Evolutionary conservation across 495 filamentous ascomycete species (phyloP).

Genomic region (Amniculicola lignicola): DNA sequence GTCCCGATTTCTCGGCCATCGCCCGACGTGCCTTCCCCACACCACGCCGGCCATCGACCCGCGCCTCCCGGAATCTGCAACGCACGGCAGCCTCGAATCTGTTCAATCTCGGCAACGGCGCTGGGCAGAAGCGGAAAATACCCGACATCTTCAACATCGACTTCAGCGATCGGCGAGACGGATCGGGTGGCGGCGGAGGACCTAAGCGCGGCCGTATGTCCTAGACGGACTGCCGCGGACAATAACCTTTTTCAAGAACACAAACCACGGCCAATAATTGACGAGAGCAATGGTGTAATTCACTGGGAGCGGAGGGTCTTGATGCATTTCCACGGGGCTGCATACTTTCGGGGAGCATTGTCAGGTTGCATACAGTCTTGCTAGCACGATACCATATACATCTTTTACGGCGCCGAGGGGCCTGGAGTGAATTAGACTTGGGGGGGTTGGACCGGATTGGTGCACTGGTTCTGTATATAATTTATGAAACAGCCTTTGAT

Average conservation of each 20-base stretch:
- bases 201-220: constrained; percentile 67
- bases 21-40: constrained; percentile 52
- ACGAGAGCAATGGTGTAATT: too few relatives aligned
- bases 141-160: constrained; percentile 78
- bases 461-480: too few relatives aligned
- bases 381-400: too few relatives aligned
- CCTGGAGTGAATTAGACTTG: too few relatives aligned
- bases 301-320: too few relatives aligned
- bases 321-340: too few relatives aligned
- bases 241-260: not conserved
- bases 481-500: too few relatives aligned
- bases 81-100: constrained; percentile 42
- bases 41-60: constrained; percentile 51
- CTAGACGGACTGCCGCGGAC: constrained; percentile 39
- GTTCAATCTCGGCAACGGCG: constrained; percentile 51
- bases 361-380: too few relatives aligned
- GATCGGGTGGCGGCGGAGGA: constrained; percentile 48
- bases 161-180: constrained; percentile 62
- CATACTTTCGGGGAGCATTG: too few relatives aligned
- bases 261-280: too few relatives aligned
- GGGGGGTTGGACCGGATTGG: too few relatives aligned
- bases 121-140: constrained; percentile 75
- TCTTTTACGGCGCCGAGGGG: too few relatives aligned
- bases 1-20: constrained; percentile 42
- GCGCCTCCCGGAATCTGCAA: constrained; percentile 43